Evolutionary conservation across 2,329 filamentous ascomycete species (phyloP).

Genomic region (Monosporascus ibericus): DNA sequence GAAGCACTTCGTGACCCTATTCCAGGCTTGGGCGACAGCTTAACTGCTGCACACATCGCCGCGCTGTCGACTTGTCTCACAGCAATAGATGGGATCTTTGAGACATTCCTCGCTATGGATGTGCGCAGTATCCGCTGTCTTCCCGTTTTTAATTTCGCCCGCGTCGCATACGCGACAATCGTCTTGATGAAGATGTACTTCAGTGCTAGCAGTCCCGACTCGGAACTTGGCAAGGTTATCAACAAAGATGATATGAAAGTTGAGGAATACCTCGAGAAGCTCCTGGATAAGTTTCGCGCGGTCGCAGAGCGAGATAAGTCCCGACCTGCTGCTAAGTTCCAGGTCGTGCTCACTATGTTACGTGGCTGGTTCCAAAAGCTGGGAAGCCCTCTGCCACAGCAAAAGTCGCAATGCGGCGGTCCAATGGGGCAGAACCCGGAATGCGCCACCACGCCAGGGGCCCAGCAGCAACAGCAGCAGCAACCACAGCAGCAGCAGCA

Average conservation of each 20-base stretch:
- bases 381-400: conserved; percentile 13
- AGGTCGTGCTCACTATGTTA: conserved; percentile 64
- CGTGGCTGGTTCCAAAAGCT: conserved; percentile 61
- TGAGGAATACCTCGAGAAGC: conserved; percentile 59
- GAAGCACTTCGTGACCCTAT: conserved; percentile 38
- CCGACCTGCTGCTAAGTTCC: conserved; percentile 62
- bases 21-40: conserved; percentile 29
- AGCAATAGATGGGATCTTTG: conserved; percentile 61
- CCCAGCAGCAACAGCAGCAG: conserved; percentile 10
- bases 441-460: conserved; percentile 3
- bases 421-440: conserved; percentile 1
- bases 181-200: conserved; percentile 71
- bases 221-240: conserved; percentile 64
- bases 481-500: conserved; percentile 13
- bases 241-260: conserved; percentile 61
- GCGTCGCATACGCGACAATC: conserved; percentile 65
- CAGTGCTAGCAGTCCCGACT: conserved; percentile 55
- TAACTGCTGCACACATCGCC: conserved; percentile 56
- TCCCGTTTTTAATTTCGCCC: conserved; percentile 65
- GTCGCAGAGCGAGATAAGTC: conserved; percentile 59
- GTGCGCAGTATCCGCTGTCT: conserved; percentile 53
- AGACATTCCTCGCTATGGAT: conserved; percentile 58
- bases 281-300: conserved; percentile 61
- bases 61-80: conserved; percentile 61
- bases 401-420: conserved; percentile 3